Evolutionary conservation across 768 basidiomycete species (phyloP), one percentile per base, ranked within the genome.

Genomic region (Tulasnella calospora): DNA sequence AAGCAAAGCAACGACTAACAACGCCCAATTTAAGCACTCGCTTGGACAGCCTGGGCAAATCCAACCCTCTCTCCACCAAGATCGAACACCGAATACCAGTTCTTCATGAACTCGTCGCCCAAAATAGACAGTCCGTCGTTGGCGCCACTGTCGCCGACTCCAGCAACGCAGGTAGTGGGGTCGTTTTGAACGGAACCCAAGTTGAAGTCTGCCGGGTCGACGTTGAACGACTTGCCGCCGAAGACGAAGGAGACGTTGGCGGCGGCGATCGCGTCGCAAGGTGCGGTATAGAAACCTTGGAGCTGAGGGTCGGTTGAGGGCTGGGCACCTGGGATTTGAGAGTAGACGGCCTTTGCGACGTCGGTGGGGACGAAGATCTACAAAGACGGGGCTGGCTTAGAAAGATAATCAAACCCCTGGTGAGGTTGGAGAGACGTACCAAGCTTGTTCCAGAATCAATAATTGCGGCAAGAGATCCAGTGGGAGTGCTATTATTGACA

Each of bases 391-490:
- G 70, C 9, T 8, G 8, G 33, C 6, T 71, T 35, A 71, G 40
- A 19, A 71, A 3, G 6, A 12, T 6, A 23, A n/a, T 7, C 33
- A 41, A 41, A 33, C 3, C n/a, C n/a, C 82, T 10, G 80, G 82
- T 33, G 75, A 71, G 15, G 23, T n/a, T 0, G n/a, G 33, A 19
- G 23, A n/a, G 40, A 46, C 40, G 13, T 36, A 84, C 81, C 67
- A 79, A 61, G 46, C 74, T 79, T 7, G 79, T 79, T 27, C 79
- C 79, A 19, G 81, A 79, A 79, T 84, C 83, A 71, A 87, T 76
- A 77, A 87, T 83, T 12, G 85, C 81, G 30, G 44, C 51, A 13
- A 74, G 51, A 1, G 40, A 33, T 13, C 44, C 38, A 19, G 44
- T 74, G 27, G 44, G 44, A 27, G 30, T 33, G 73, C 51, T 17